Conservation (phyloP, 441 rosid genomes). For the Adansonia madagascariensis region DNA sequence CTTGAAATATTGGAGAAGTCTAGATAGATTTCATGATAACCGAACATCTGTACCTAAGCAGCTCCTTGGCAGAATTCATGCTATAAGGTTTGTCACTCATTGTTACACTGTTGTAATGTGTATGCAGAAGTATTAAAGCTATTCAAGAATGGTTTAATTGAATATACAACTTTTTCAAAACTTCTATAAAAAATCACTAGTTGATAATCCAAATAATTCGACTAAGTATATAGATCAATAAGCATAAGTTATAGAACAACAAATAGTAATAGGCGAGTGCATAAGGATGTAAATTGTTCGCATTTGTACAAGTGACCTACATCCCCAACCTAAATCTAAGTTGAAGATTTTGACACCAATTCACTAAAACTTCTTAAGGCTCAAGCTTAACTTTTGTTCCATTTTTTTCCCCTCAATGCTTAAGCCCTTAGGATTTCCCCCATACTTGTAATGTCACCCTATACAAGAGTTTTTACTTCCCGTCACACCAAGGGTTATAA, state of each 20-base stretch:
- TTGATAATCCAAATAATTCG: not conserved
- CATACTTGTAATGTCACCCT: not conserved
- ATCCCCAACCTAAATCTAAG: not conserved
- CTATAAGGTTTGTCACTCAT: not conserved
- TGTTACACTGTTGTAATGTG: not conserved
- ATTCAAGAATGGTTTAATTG: not conserved
- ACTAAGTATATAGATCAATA: not conserved
- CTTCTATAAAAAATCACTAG: not conserved
- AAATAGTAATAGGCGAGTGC: not conserved
- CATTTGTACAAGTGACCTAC: not conserved
- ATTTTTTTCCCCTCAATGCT: not conserved
- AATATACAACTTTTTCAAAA: not conserved
- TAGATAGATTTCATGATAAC: not conserved
- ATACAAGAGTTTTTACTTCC: not conserved
- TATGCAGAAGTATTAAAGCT: not conserved
- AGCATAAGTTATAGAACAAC: not conserved
- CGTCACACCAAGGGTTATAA: not conserved
- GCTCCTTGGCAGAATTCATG: not conserved
- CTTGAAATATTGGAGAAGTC: not conserved
- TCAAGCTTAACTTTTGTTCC: too few relatives aligned
- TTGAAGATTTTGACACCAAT: too few relatives aligned
- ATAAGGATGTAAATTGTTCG: not conserved
- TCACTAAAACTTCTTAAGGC: too few relatives aligned
- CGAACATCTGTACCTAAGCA: not conserved
- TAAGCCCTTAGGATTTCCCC: not conserved